Percentiles rank a stretch among this genome's conserved stretches.
Conservation (phyloP, 2,329 filamentous ascomycete species). For the Cladosporium phlei region DNA sequence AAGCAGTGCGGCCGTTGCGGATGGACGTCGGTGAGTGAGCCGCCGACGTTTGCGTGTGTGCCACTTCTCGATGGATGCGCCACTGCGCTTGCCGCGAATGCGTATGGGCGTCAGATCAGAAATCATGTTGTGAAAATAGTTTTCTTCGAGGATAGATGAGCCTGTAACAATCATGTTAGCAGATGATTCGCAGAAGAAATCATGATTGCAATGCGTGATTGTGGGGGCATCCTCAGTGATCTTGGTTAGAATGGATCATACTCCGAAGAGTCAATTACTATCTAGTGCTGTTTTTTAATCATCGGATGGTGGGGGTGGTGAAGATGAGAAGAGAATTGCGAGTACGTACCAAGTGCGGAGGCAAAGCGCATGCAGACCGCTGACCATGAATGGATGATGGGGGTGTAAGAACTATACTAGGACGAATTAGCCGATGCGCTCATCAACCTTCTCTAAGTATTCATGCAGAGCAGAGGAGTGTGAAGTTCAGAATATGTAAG, state of each 20-base stretch:
- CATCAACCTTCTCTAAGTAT: not conserved
- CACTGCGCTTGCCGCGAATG: slow-evolving; percentile 31
- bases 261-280: slow-evolving; percentile 34
- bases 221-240: slow-evolving; percentile 32
- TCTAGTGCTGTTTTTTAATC: slow-evolving; percentile 22
- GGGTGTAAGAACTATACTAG: slow-evolving; percentile 2
- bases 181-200: not conserved
- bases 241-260: slow-evolving; percentile 36
- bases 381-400: not conserved
- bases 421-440: slow-evolving; percentile 2
- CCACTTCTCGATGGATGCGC: slow-evolving; percentile 25
- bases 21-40: no score
- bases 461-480: not conserved
- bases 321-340: slow-evolving; percentile 1
- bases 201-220: not conserved
- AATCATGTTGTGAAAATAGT: no score
- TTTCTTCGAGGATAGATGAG: slow-evolving; percentile 1
- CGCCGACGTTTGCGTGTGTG: slow-evolving; percentile 21
- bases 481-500: slow-evolving; percentile 94
- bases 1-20: no score
- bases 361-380: not conserved
- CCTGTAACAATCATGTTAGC: not conserved
- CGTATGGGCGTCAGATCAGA: slow-evolving; percentile 26
- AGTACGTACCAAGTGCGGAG: slow-evolving; percentile 2
- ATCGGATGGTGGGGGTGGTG: slow-evolving; percentile 8